A percentile compares a stretch with the other conserved stretches of the same genome.
Conservation (phyloP, 495 filamentous ascomycete genomes). For the Lophiotrema nucula region DNA sequence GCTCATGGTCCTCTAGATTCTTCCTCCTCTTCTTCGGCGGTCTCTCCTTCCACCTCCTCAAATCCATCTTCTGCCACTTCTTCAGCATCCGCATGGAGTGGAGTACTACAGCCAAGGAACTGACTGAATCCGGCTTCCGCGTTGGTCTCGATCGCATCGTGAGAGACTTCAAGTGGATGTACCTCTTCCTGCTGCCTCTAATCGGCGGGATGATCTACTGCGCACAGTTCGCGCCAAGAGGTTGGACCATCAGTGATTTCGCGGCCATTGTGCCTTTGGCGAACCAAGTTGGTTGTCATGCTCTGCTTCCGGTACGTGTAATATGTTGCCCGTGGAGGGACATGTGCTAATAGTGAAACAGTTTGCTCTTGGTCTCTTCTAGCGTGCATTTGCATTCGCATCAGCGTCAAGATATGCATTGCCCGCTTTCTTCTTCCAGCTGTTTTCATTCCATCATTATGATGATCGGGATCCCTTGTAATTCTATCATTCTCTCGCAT, state of each 20-base stretch:
- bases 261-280: slow-evolving; percentile 45
- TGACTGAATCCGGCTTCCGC: slow-evolving; percentile 37
- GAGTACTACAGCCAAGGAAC: slow-evolving; percentile 68
- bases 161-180: slow-evolving; percentile 42
- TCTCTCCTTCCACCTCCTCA: slow-evolving; percentile 65
- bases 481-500: not conserved
- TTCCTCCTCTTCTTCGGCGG: slow-evolving; percentile 70
- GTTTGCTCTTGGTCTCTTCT: slow-evolving; percentile 30
- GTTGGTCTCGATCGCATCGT: slow-evolving; percentile 40
- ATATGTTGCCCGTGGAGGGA: no score
- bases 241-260: slow-evolving; percentile 43
- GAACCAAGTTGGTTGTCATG: slow-evolving; percentile 40
- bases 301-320: slow-evolving; percentile 31
- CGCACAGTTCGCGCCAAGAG: slow-evolving; percentile 36
- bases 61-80: slow-evolving; percentile 67
- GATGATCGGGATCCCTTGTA: no score
- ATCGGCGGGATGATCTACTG: slow-evolving; percentile 43
- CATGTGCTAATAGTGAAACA: not conserved
- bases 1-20: slow-evolving; percentile 37
- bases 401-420: not conserved
- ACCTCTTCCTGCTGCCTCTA: slow-evolving; percentile 36
- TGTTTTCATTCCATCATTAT: no score
- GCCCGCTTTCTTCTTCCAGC: not conserved
- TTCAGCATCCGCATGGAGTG: slow-evolving; percentile 73
- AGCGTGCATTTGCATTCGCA: not conserved